Base-by-base conservation (phyloP, 805 yeast species). In the Scheffersomyces amazonensis region DNA sequence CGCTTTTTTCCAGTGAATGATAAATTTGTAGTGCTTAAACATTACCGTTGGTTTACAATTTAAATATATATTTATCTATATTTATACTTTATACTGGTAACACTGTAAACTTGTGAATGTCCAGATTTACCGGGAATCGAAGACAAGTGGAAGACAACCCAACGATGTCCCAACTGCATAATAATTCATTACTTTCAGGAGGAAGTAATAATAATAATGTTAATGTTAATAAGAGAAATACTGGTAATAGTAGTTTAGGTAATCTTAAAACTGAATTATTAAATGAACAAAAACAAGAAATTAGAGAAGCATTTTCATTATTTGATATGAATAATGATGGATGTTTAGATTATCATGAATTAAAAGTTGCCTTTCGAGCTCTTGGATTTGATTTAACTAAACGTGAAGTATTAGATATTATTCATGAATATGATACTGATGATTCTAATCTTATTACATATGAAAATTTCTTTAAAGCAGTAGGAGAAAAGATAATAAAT, bases 261-360 rank as follows among this genome's bases (percentile, higher is more conserved):
- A 24, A 13, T 9, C 11, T 77, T 54, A 79, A 76, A 49, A 70
- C 69, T 31, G 95, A 87, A 50, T 69, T 89, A 30, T 66, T 87
- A 42, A 87, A 86, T 39, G 96, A 89, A 52, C 96, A 89, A 57
- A 84, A 83, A 48, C 93, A 86, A 53, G 96, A 91, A 56, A 87
- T 90, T 48, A 73, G 88, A 43, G 97, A 90, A 56, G 97, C 97
- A 19, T 91, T 91, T 56, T 76, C 83, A 35, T 69, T 91, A 22
- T 93, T 93, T 60, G 99, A 93, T 55, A 82, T 87, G 85, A 88
- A 93, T 62, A 80, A 79, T 42, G 98, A 93, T 58, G 95, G 96
- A 3, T 76, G 73, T 47, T 71, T 93, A 36, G 97, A 93, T 53
- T 91, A 86, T 59, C 98, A 93, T 54, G 98, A 91, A 52, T 69